Evolutionary conservation across 2,329 filamentous ascomycete species (phyloP), one percentile per base, ranked within the genome.

Genomic region (Sordariomycetes sp.): DNA sequence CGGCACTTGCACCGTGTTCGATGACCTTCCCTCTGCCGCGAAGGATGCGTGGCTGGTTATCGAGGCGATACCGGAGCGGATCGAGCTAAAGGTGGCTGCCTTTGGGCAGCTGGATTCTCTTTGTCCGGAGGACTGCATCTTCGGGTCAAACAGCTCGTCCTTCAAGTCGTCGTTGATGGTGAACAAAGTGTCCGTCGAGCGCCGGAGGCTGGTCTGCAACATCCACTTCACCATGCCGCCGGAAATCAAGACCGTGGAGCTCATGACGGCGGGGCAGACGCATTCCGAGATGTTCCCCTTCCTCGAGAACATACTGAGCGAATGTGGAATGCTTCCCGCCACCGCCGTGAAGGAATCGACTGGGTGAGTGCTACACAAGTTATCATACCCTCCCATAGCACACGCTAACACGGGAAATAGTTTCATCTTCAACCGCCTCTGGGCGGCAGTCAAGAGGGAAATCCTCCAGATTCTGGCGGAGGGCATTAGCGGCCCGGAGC

Each of bases 391-490:
- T 12, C 16, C 8, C 46, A 3, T 20, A 10, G 22, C n/a, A 18
- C 22, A 20, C 22, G 46, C 22, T 51, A 51, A 51, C 22, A 25
- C n/a, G 10, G 3, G 6, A 2, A 4, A 7, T 34, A 55, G 54
- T 0, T 77, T 82, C 61, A 76, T 83, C 40, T 79, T 80, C 63
- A 82, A 82, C 58, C 74, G 79, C 0, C 65, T 82, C 0, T 83
- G 79, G 79, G 80, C 79, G 0, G 79, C 79, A 0, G 71, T 82
- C 18, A 82, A 82, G 65, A 70, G 79, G 2, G 79, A 83, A 61
- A 66, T 68, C 0, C 60, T 82, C 56, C 72, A 65, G 0, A 77
- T 82, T 11, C 61, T 82, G 2, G 69, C 74, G 0, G 79, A 82
- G 55, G 79, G 72, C 0, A 77, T 82, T 0, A 72, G 73, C 0